Conservation (phyloP, 78 protist species). For the Cyanophora paradoxa region DNA sequence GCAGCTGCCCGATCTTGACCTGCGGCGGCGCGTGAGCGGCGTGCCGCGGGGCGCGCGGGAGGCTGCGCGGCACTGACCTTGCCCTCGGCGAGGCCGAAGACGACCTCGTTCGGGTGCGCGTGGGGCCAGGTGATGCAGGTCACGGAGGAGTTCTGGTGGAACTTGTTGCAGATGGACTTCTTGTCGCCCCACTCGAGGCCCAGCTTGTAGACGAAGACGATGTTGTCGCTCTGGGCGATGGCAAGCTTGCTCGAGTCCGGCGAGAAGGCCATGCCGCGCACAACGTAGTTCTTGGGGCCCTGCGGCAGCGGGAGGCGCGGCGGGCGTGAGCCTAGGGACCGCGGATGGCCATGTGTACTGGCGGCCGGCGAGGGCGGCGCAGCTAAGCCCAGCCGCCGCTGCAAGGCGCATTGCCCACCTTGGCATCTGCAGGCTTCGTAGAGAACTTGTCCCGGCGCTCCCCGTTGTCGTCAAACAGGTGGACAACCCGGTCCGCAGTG, state of each 20-base stretch:
- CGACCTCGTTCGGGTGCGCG: constrained; percentile 36
- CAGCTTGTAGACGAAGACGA: constrained; percentile 74
- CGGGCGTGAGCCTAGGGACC: background rate
- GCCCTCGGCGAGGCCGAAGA: constrained; percentile 45
- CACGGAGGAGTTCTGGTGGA: constrained; percentile 43
- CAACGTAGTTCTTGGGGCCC: constrained; percentile 40
- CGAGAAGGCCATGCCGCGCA: constrained; percentile 66
- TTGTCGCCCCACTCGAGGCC: constrained; percentile 79
- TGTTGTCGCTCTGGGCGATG: constrained; percentile 78
- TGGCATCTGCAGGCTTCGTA: constrained; percentile 49
- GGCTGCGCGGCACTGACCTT: background rate
- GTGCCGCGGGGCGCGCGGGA: background rate
- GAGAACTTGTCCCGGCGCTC: constrained; percentile 61
- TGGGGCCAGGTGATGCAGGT: constrained; percentile 70
- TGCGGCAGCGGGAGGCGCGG: background rate
- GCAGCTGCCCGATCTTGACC: constrained; percentile 16
- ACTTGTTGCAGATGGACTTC: constrained; percentile 79
- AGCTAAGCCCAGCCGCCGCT: background rate
- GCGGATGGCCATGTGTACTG: background rate
- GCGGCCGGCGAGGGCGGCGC: background rate
- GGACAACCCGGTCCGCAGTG: constrained; percentile 42
- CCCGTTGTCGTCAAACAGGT: constrained; percentile 71
- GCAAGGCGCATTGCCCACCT: too few relatives aligned
- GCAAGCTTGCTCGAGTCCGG: constrained; percentile 79
- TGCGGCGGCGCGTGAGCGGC: background rate